Percentiles rank a stretch among this genome's conserved stretches.
phyloP scores from a whole-genome alignment of 164 flowering plant species.

The Platanus orientalis region DNA sequence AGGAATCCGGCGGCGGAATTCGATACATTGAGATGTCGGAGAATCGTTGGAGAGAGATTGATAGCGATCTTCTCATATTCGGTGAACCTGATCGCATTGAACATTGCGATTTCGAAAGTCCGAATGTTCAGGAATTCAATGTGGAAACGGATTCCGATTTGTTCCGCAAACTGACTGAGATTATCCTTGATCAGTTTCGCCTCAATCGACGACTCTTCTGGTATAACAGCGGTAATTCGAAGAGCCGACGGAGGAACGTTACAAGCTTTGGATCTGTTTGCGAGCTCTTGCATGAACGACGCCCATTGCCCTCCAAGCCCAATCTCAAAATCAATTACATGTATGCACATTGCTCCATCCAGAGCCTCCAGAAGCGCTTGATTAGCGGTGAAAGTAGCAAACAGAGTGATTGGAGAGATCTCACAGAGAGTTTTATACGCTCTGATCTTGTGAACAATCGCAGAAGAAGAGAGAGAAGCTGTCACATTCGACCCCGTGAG shows the following conservation, averaged over 20 bases:
- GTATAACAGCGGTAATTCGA: conserved; percentile 62
- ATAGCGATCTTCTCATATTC: conserved; percentile 62
- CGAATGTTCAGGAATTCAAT: conserved; percentile 50
- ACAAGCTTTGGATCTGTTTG: conserved; percentile 32
- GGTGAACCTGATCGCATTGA: conserved; percentile 50
- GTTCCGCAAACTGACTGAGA: conserved; percentile 64
- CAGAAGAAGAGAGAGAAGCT: conserved; percentile 32
- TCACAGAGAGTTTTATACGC: conserved; percentile 62
- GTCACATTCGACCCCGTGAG: conserved; percentile 38
- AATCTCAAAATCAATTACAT: conserved; percentile 79
- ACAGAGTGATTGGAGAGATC: conserved; percentile 70
- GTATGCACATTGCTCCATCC: conserved; percentile 44
- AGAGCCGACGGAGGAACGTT: conserved; percentile 30
- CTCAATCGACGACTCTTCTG: conserved; percentile 55
- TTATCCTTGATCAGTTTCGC: conserved; percentile 51
- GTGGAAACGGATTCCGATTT: conserved; percentile 52
- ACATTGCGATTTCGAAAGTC: conserved; percentile 44
- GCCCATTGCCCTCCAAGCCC: conserved; percentile 91
- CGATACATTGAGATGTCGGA: conserved; percentile 39
- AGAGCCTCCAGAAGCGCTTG: conserved; percentile 80
- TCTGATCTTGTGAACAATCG: conserved; percentile 57
- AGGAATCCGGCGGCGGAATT: conserved; percentile 35
- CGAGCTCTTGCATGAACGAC: conserved; percentile 68
- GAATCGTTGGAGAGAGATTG: conserved; percentile 46
- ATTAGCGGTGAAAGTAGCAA: conserved; percentile 75